These are phyloP conservation scores for Suillus variegatus DNA, from an alignment of 768 basidiomycete genomes.

Conservation along the genomic window DNA sequence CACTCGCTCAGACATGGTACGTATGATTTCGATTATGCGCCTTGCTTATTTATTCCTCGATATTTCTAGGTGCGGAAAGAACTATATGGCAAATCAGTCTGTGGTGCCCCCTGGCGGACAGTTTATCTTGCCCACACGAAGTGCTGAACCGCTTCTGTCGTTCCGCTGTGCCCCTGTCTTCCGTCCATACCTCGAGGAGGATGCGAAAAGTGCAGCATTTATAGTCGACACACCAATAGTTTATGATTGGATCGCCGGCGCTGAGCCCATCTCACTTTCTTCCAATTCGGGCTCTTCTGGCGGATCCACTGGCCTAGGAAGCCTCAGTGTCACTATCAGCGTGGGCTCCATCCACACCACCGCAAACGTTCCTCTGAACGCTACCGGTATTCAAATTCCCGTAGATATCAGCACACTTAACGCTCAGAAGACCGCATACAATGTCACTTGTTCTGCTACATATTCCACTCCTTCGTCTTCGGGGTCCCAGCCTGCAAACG, in stretches of 20 bases:
- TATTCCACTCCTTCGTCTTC: slow-evolving; percentile 17
- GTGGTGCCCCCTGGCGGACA: slow-evolving; percentile 47
- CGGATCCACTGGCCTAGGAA: slow-evolving; percentile 11
- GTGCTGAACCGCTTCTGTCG: slow-evolving; percentile 40
- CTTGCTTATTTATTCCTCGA: not conserved
- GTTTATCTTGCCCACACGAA: slow-evolving; percentile 39
- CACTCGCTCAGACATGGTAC: slow-evolving; percentile 29
- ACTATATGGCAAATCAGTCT: slow-evolving; percentile 43
- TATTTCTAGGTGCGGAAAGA: slow-evolving; percentile 49
- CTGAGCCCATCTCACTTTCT: slow-evolving; percentile 31
- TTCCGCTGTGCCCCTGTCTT: slow-evolving; percentile 49
- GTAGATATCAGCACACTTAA: slow-evolving; percentile 32
- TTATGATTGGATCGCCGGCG: slow-evolving; percentile 34
- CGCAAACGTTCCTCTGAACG: slow-evolving; percentile 37
- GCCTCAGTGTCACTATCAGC: slow-evolving; percentile 31
- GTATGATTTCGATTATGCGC: not conserved
- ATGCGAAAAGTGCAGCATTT: slow-evolving; percentile 27
- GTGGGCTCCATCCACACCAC: slow-evolving; percentile 25
- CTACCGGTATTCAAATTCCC: slow-evolving; percentile 35
- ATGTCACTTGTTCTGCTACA: slow-evolving; percentile 37
- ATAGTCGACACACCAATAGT: slow-evolving; percentile 43
- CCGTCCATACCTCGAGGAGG: slow-evolving; percentile 48
- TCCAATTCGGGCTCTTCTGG: slow-evolving; percentile 2
- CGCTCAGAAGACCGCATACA: slow-evolving; percentile 31
- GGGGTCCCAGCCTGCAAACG: not conserved